Evolutionary conservation across 352 stramenopile genomes (phyloP).

Genomic region (Blastocystis sp.): DNA sequence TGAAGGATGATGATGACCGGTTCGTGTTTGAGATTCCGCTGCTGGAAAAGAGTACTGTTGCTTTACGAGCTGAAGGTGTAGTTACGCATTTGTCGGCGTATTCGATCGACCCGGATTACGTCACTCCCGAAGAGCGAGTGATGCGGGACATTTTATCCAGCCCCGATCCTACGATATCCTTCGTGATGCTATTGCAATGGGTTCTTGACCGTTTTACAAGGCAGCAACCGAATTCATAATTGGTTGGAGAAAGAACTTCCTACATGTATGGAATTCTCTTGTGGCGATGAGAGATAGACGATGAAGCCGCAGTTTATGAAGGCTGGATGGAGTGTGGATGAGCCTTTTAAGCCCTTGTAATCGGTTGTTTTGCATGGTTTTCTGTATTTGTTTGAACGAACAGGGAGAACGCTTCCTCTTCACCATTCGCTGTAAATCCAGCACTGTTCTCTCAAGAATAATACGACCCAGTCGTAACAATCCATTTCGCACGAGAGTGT

Average conservation of each 20-base stretch:
- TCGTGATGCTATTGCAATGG: background rate
- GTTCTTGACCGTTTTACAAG: slow-evolving; percentile 10
- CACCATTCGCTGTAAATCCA: too few relatives aligned
- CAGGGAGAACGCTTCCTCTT: too few relatives aligned
- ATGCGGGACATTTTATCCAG: slow-evolving; percentile 30
- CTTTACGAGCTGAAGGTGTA: background rate
- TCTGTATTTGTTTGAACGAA: slow-evolving; percentile 1
- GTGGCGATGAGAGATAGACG: background rate
- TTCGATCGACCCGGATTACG: slow-evolving; percentile 51
- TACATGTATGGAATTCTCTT: background rate
- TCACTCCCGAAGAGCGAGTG: slow-evolving; percentile 35
- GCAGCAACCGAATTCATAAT: slow-evolving; percentile 58
- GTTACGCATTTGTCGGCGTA: slow-evolving; percentile 34
- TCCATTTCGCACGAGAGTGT: too few relatives aligned
- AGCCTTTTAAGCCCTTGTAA: slow-evolving; percentile 9
- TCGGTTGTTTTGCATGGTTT: too few relatives aligned
- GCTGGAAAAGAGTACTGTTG: slow-evolving; percentile 4
- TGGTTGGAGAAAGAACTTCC: slow-evolving; percentile 58
- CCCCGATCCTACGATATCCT: slow-evolving; percentile 53
- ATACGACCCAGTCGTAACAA: too few relatives aligned
- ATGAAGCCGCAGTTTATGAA: slow-evolving; percentile 69
- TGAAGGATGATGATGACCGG: slow-evolving; percentile 17
- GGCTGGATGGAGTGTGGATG: slow-evolving; percentile 55
- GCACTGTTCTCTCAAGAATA: too few relatives aligned
- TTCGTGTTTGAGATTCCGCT: slow-evolving; percentile 13